Percentiles rank a stretch among this genome's conserved stretches.
Conservation (phyloP, 2,329 filamentous ascomycete species). For the Aspergillus puulaauensis region DNA sequence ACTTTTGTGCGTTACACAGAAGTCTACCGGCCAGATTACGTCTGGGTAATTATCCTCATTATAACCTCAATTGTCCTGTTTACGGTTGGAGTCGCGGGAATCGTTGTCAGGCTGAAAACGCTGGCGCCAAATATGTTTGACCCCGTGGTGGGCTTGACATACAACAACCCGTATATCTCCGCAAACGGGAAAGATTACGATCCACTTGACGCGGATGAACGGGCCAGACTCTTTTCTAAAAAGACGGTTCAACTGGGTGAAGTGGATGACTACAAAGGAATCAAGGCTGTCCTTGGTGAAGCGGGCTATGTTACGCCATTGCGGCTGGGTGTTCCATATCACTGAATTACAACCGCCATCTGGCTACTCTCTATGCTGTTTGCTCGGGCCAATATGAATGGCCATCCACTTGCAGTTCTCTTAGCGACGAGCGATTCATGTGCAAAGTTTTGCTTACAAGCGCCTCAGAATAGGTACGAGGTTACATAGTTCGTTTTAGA, state of each 20-base stretch:
- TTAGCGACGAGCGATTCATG: background rate
- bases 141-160: slow-evolving; percentile 2
- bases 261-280: background rate
- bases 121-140: slow-evolving; percentile 10
- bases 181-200: background rate
- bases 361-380: background rate
- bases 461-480: no score
- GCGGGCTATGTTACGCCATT: slow-evolving; percentile 2
- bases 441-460: background rate
- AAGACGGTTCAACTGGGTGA: background rate
- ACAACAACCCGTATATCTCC: slow-evolving; percentile 4
- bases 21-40: no score
- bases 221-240: no score
- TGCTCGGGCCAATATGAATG: background rate
- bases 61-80: no score
- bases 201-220: slow-evolving; percentile 1
- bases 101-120: no score
- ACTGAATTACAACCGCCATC: background rate
- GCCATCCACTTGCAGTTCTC: background rate
- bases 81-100: no score
- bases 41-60: no score
- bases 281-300: slow-evolving; percentile 7
- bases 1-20: no score
- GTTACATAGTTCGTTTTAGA: background rate
- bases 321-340: slow-evolving; percentile 6